Conservation (phyloP, 768 basidiomycete genomes). For the Porphyrellus cyaneotinctus region DNA sequence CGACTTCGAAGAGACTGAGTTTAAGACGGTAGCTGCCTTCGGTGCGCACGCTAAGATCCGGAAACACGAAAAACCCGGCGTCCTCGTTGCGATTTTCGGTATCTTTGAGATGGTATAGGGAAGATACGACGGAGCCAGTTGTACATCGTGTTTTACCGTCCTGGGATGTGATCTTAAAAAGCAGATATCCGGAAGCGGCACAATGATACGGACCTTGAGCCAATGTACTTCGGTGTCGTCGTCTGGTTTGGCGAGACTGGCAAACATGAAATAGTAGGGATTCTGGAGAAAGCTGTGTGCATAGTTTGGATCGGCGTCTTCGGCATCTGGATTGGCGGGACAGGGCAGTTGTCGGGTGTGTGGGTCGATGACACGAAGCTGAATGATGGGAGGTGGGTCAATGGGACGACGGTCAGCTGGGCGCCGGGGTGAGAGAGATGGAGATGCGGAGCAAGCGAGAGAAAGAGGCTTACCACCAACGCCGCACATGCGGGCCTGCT, state of each 20-base stretch:
- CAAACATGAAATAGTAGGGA: constrained; percentile 96
- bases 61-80: constrained; percentile 95
- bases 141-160: constrained; percentile 91
- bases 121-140: constrained; percentile 86
- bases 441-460: constrained; percentile 10
- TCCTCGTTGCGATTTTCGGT: constrained; percentile 57
- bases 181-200: background rate
- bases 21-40: constrained; percentile 82
- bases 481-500: constrained; percentile 88
- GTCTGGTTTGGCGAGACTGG: constrained; percentile 83
- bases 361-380: constrained; percentile 82
- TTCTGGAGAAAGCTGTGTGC: constrained; percentile 74
- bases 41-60: constrained; percentile 86
- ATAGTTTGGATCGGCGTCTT: constrained; percentile 38
- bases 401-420: constrained; percentile 92
- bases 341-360: constrained; percentile 32
- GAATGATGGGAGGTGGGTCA: constrained; percentile 96
- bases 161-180: constrained; percentile 32
- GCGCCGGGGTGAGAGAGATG: background rate
- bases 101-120: constrained; percentile 87
- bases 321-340: constrained; percentile 28
- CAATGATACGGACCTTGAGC: constrained; percentile 51
- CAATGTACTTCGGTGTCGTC: constrained; percentile 88
- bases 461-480: constrained; percentile 69
- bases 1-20: constrained; percentile 82